Evolutionary conservation across 768 basidiomycete species (phyloP), one percentile per base, ranked within the genome.

Genomic region (Suillus occidentalis): DNA sequence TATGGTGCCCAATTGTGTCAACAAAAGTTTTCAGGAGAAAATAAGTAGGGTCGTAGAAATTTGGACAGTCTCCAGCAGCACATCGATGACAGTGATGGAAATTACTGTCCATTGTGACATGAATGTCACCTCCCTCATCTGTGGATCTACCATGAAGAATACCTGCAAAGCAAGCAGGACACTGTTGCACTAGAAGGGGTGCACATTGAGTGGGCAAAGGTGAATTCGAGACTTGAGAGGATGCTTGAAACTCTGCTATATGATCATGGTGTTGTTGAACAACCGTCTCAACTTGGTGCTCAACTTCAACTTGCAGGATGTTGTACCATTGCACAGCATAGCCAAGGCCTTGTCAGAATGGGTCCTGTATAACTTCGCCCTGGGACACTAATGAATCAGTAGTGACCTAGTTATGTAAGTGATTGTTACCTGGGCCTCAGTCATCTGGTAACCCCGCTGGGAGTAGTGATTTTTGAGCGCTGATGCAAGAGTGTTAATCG

Each of bases 71-170:
- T 2, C 78, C 78, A 0, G 72, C 75, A 5, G 64, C 50, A 0
- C 60, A 16, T 2, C 71, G 61, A 61, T 83, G 81, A 0, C 73
- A 66, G 63, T 82, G 78, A 59, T 79, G 76, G 64, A 82, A 81
- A 45, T 79, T 80, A 0, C 78, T 78, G 68, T 82, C 80, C 0
- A 71, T 69, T 1, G 72, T 72, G 1, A 82, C 68, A 42, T 81
- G 79, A 6, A 82, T 68, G 60, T 82, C 79, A 1, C 72, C 75
- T 0, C 81, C 79, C 14, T 65, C 53, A 18, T 49, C 47, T 25
- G 22, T 49, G 22, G 47, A 22, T 14, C 47, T 49, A 25, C 47
- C 47, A 25, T 49, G 12, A 0, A 10, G 12, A 22, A 13, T 14
- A 13, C 47, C 47, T 2, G 28, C 12, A 13, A 49, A 49, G 8